Percentiles rank a stretch among this genome's conserved stretches.
These are phyloP conservation scores for Vitis hybrid DNA, from an alignment of 177 flowering plant genomes.

Conservation along the genomic window DNA sequence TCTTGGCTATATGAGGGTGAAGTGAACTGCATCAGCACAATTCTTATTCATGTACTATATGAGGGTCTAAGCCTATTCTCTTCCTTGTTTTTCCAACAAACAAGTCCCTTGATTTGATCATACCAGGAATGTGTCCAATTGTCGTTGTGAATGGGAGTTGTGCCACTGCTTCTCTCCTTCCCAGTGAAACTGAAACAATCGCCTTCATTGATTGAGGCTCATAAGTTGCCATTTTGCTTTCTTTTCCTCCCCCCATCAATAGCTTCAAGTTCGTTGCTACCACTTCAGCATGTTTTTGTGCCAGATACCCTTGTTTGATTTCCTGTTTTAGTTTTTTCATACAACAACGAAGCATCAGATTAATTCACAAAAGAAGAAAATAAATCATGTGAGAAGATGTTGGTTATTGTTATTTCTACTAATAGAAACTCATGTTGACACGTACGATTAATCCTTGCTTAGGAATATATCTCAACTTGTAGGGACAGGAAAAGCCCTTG, in stretches of 20 bases:
- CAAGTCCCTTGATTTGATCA: conserved; percentile 76
- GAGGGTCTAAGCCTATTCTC: conserved; percentile 30
- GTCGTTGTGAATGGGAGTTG: conserved; percentile 59
- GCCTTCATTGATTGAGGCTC: conserved; percentile 45
- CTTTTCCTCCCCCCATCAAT: conserved; percentile 50
- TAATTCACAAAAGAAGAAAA: too few relatives aligned
- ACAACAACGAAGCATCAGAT: too few relatives aligned
- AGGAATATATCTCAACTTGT: too few relatives aligned
- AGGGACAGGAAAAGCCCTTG: too few relatives aligned
- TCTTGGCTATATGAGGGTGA: too few relatives aligned
- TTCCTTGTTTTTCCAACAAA: conserved; percentile 84
- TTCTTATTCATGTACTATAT: background rate
- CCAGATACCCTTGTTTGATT: conserved; percentile 75
- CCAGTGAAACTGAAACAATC: conserved; percentile 56
- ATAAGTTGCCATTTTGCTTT: conserved; percentile 51
- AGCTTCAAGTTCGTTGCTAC: conserved; percentile 69
- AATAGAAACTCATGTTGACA: too few relatives aligned
- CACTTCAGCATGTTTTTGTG: conserved; percentile 65
- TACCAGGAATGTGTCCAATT: conserved; percentile 70
- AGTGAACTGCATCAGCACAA: too few relatives aligned
- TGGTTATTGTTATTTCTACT: too few relatives aligned
- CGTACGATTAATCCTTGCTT: too few relatives aligned
- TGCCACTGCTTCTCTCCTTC: conserved; percentile 79
- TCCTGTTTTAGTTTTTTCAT: conserved; percentile 42
- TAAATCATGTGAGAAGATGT: too few relatives aligned